Base-by-base conservation (phyloP, 2,329 filamentous ascomycete species). In the Byssothecium circinans region DNA sequence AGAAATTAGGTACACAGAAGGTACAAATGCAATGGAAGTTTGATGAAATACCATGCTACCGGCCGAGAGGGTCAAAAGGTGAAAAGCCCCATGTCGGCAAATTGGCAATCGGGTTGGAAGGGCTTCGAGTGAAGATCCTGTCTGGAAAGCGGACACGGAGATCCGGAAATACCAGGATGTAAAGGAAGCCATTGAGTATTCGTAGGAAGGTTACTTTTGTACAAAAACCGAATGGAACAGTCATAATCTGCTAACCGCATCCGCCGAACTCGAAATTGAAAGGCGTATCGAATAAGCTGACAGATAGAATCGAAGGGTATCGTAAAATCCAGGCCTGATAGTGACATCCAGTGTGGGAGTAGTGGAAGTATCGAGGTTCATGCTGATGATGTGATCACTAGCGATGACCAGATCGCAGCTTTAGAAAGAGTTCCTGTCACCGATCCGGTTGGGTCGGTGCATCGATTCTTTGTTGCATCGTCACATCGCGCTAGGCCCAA, bases 1-100 rank as follows among this genome's bases (percentile, higher is more conserved):
- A 53, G 41, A 53, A 53, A 53, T 53, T 53, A 53, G 39, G 43
- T 50, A 53, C 44, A 47, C 45, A 43, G 41, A 47, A 47, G 43
- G 42, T 42, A 32, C 30, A 37, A 45, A 40, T 19, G 40, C 23
- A 41, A 11, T 7, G 40, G 18, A 34, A 4, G 11, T 32, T 29
- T 22, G 17, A 14, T 8, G 37, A 17, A 40, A 14, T 6, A 11
- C 35, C 11, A 41, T 12, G 38, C 38, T 41, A 17, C 10, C 2
- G 23, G 23, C 22, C 11, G 25, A 29, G 12, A 19, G 25, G n/a
- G 19, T n/a, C 8, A 15, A 41, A 41, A 12, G 10, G 27, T 8
- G n/a, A 36, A 36, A 36, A 14, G 33, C 4, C 8, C 15, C 32
- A 4, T 38, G 10, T 27, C 17, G 23, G 32, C 11, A 30, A 33